phyloP scores from a whole-genome alignment of 257 asterid species.

The Solanum ossicruentum region DNA sequence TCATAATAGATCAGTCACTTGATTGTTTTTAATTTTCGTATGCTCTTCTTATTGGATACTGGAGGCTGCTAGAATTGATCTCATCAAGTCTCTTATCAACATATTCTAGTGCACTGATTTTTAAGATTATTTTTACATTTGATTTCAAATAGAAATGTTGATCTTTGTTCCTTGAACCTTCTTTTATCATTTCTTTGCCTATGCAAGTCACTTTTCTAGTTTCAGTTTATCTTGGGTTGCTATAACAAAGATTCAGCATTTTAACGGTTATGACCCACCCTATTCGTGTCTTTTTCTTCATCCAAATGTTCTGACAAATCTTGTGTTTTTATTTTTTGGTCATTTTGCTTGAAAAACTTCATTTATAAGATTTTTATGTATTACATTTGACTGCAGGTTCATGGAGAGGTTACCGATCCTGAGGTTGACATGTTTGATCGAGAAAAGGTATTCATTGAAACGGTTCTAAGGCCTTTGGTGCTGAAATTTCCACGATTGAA shows the following conservation, averaged over 20 bases:
- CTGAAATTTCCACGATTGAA: slow-evolving; percentile 62
- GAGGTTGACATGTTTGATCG: slow-evolving; percentile 89
- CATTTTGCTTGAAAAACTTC: background rate
- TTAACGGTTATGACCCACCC: background rate
- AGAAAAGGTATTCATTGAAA: slow-evolving; percentile 78
- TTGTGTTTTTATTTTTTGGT: background rate
- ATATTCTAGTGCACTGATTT: background rate
- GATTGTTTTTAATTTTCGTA: background rate
- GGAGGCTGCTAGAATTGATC: background rate
- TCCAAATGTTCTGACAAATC: background rate
- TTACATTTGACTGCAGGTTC: slow-evolving; percentile 41
- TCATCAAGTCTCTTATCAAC: background rate
- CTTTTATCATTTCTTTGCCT: background rate
- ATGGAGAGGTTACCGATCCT: slow-evolving; percentile 84
- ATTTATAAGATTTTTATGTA: background rate
- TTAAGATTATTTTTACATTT: background rate
- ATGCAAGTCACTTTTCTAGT: background rate
- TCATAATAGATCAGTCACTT: background rate
- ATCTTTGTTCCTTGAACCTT: background rate
- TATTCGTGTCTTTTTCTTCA: background rate
- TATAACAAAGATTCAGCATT: background rate
- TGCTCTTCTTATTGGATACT: background rate
- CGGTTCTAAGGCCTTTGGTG: slow-evolving; percentile 55
- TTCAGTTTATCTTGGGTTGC: background rate
- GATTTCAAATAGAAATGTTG: background rate